Conservation (phyloP, 164 flowering plant species). For the Aristolochia fimbriata region DNA sequence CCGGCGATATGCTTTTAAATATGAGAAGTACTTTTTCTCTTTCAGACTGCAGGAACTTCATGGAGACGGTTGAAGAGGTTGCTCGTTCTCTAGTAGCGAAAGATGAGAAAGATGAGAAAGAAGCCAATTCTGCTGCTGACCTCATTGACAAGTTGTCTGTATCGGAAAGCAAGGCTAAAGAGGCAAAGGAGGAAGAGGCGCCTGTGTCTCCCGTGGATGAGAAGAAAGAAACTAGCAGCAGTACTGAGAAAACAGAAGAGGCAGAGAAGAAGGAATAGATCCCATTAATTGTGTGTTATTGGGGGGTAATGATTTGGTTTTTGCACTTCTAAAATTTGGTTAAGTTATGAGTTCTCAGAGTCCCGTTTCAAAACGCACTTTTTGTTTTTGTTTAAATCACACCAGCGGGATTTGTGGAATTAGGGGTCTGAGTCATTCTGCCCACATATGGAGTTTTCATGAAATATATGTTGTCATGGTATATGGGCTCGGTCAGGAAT, state of each 20-base stretch:
- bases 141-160: conserved; percentile 25
- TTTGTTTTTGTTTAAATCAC: neutral
- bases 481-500: no score
- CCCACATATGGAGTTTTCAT: neutral
- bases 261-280: conserved; percentile 12
- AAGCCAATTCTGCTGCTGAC: conserved; percentile 19
- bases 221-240: conserved; percentile 4
- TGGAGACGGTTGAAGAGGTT: conserved; percentile 25
- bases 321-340: neutral
- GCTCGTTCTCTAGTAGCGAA: conserved; percentile 25
- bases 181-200: neutral
- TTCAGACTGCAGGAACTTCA: no score
- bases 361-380: neutral
- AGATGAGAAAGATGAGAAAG: conserved; percentile 19
- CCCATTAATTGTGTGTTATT: neutral
- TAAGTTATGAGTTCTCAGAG: neutral
- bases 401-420: neutral
- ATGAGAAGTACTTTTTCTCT: no score
- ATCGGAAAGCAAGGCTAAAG: conserved; percentile 9
- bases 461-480: no score
- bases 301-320: no score
- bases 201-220: neutral
- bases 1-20: no score
- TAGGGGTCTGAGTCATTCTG: neutral
- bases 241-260: conserved; percentile 3